Conservation (phyloP, 1,284 basidiomycete species). For the Cryptococcus sp. region DNA sequence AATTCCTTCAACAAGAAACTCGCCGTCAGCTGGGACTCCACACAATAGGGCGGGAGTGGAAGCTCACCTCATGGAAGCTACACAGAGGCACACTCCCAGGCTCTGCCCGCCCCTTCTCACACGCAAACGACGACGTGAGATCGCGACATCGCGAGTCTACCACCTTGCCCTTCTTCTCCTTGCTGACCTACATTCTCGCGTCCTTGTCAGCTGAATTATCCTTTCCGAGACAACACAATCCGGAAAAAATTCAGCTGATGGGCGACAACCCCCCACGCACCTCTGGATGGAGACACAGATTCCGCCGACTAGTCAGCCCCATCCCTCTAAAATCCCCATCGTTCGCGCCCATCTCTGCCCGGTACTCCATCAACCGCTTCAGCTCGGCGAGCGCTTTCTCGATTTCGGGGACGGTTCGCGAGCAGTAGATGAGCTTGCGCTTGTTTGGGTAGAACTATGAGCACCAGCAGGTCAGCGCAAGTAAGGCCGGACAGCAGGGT, state of each 20-base stretch:
- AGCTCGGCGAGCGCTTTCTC: slow-evolving; percentile 97
- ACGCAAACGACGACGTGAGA: slow-evolving; percentile 79
- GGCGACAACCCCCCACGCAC: slow-evolving; percentile 55
- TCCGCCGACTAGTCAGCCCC: slow-evolving; percentile 93
- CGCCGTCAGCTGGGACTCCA: neutral
- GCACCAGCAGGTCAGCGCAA: neutral
- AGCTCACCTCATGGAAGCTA: slow-evolving; percentile 85
- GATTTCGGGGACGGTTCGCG: slow-evolving; percentile 99
- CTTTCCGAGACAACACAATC: neutral
- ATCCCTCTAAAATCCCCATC: slow-evolving; percentile 83
- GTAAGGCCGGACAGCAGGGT: neutral
- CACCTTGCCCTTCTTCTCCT: slow-evolving; percentile 96
- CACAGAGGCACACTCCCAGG: slow-evolving; percentile 92
- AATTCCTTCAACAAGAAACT: slow-evolving; percentile 56
- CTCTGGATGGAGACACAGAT: slow-evolving; percentile 92
- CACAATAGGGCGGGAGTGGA: neutral
- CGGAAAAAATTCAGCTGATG: neutral
- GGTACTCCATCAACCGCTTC: slow-evolving; percentile 90
- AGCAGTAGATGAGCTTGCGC: slow-evolving; percentile 97
- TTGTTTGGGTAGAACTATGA: slow-evolving; percentile 81
- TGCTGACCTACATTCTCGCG: slow-evolving; percentile 63
- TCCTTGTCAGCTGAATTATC: neutral
- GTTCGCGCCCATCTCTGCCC: slow-evolving; percentile 70
- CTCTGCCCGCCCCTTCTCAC: slow-evolving; percentile 78
- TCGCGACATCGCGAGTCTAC: slow-evolving; percentile 97